Conservation (phyloP, 2,329 filamentous ascomycete species). For the Fonsecaea nubica region DNA sequence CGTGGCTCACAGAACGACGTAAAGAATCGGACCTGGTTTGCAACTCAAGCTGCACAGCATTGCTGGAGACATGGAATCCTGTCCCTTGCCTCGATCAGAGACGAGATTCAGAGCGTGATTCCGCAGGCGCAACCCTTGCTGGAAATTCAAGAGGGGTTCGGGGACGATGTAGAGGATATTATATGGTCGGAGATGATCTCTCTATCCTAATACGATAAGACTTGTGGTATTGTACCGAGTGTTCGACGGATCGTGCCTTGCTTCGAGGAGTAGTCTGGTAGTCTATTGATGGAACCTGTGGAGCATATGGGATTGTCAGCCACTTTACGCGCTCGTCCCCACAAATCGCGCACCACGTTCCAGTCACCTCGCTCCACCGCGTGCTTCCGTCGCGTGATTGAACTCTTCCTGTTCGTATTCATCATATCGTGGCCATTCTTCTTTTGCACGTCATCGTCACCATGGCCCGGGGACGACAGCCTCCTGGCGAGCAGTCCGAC, state of each 20-base stretch:
- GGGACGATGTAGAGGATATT: slow-evolving; percentile 19
- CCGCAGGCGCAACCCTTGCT: slow-evolving; percentile 20
- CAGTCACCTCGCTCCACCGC: not conserved
- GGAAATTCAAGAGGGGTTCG: slow-evolving; percentile 13
- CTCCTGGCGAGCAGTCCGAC: slow-evolving; percentile 68
- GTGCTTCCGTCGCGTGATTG: not conserved
- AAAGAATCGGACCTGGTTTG: slow-evolving; percentile 20
- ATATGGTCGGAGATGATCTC: slow-evolving; percentile 23
- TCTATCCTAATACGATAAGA: not conserved
- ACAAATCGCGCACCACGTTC: not conserved
- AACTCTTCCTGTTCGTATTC: slow-evolving; percentile 4
- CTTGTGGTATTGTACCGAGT: not conserved
- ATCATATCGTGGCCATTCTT: not conserved
- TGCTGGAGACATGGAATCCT: slow-evolving; percentile 30
- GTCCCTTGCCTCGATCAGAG: slow-evolving; percentile 6
- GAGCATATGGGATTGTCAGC: not conserved
- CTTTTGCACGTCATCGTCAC: not conserved
- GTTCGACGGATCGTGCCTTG: not conserved
- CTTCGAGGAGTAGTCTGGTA: not conserved
- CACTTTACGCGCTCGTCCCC: not conserved
- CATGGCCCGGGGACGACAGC: slow-evolving; percentile 28
- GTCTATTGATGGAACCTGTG: not conserved
- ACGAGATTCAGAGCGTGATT: slow-evolving; percentile 23
- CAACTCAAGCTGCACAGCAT: slow-evolving; percentile 14
- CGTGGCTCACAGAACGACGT: slow-evolving; percentile 13